Conservation (phyloP, 2,329 filamentous ascomycete species). For the Fusarium piperis region DNA sequence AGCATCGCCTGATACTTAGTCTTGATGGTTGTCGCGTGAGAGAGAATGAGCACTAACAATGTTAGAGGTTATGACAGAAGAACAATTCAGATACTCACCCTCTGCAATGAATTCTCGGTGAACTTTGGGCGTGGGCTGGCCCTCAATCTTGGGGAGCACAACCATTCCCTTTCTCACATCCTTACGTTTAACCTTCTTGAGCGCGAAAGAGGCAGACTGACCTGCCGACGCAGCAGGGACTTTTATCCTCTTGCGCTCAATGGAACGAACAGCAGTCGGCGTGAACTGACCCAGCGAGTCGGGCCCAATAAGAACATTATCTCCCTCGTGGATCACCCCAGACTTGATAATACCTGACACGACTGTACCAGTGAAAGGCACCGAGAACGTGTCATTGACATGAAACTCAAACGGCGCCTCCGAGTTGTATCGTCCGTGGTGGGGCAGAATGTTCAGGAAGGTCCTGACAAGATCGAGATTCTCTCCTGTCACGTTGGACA, state of each 20-base stretch:
- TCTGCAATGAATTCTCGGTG: slow-evolving; percentile 82
- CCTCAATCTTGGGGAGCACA: slow-evolving; percentile 84
- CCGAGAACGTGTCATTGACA: slow-evolving; percentile 97
- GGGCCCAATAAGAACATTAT: slow-evolving; percentile 87
- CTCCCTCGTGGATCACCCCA: slow-evolving; percentile 89
- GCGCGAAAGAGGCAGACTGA: slow-evolving; percentile 90
- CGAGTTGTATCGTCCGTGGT: slow-evolving; percentile 91
- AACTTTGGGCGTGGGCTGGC: slow-evolving; percentile 74
- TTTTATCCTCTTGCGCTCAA: slow-evolving; percentile 91
- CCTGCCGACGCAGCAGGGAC: slow-evolving; percentile 90
- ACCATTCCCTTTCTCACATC: slow-evolving; percentile 99
- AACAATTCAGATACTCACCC: slow-evolving; percentile 54
- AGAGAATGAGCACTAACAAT: slow-evolving; percentile 82
- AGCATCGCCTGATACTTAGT: slow-evolving; percentile 98
- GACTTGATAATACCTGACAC: slow-evolving; percentile 93
- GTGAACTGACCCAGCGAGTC: slow-evolving; percentile 91
- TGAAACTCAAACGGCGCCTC: slow-evolving; percentile 93
- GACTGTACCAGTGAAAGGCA: slow-evolving; percentile 95
- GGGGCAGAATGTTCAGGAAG: slow-evolving; percentile 94
- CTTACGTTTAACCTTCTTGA: slow-evolving; percentile 87
- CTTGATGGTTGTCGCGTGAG: slow-evolving; percentile 96
- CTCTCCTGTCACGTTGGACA: slow-evolving; percentile 96
- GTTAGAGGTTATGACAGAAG: slow-evolving; percentile 7
- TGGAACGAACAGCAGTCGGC: slow-evolving; percentile 86
- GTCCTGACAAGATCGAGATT: slow-evolving; percentile 89